Conservation (phyloP, 2,329 filamentous ascomycete genomes). For the Neonectria faginata region DNA sequence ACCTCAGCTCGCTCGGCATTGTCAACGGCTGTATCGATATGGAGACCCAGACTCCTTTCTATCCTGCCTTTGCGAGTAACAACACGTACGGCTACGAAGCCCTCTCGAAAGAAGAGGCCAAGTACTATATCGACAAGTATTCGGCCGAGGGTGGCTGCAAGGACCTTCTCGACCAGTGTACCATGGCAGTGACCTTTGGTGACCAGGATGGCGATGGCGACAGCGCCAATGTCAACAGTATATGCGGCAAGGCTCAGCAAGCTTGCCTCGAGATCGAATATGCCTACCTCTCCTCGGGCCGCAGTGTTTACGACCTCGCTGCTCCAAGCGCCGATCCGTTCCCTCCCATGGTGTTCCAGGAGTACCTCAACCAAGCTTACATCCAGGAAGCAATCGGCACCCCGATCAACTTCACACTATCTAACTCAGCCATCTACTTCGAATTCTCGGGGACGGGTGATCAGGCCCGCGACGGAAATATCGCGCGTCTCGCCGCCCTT, state of each 20-base stretch:
- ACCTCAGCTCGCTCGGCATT: slow-evolving; percentile 73
- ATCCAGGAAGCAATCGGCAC: slow-evolving; percentile 72
- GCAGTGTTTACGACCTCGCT: slow-evolving; percentile 72
- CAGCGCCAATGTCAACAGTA: slow-evolving; percentile 51
- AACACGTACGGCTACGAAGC: slow-evolving; percentile 75
- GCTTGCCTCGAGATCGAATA: slow-evolving; percentile 63
- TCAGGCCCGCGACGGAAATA: slow-evolving; percentile 71
- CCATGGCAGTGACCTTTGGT: slow-evolving; percentile 51
- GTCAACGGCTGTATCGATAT: slow-evolving; percentile 78
- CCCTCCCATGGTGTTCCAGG: slow-evolving; percentile 69
- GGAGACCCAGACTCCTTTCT: slow-evolving; percentile 68
- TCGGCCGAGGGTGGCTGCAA: slow-evolving; percentile 60
- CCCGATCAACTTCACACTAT: slow-evolving; percentile 68
- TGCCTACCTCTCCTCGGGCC: slow-evolving; percentile 66
- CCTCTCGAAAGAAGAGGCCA: slow-evolving; percentile 64
- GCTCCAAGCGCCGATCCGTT: slow-evolving; percentile 69
- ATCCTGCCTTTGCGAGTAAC: slow-evolving; percentile 68
- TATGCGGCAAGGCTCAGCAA: slow-evolving; percentile 64
- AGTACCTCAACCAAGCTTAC: slow-evolving; percentile 72
- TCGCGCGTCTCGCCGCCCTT: slow-evolving; percentile 69
- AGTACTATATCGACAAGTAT: slow-evolving; percentile 56
- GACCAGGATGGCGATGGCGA: slow-evolving; percentile 59
- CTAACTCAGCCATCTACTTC: slow-evolving; percentile 58
- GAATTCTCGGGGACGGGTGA: slow-evolving; percentile 67
- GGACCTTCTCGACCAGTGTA: slow-evolving; percentile 65